Evolutionary conservation across 176 grass and related monocot species (phyloP), one percentile per base, ranked within the genome.

Genomic region (Avena eriantha): DNA sequence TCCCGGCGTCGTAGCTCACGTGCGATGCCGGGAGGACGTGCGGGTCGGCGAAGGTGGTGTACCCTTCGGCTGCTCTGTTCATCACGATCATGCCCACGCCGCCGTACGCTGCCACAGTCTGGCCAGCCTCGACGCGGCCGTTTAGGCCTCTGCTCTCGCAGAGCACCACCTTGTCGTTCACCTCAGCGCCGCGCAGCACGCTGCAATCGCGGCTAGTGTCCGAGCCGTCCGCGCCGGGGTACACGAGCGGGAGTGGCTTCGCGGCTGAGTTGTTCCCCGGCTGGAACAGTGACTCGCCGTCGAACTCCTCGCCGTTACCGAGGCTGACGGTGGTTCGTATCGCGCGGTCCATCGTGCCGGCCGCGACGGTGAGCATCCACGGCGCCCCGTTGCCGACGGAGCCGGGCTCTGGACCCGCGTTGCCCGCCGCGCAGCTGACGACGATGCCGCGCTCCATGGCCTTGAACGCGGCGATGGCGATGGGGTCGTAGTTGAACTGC

Each of bases 281-380:
- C 80, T 98, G 96, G 85, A 93, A 96, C 10, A 93, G 86, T 0
- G 94, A 94, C 82, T 99, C 94, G 10, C 94, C 94, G 60, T 91
- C 61, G 39, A 99, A 93, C 65, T 92, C 90, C 33, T 88, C n/a
- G 34, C 97, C 89, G 64, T 88, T 81, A 6, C 94, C 92, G 23
- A 99, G 94, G 87, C 4, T 91, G 2, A 99, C 90, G 2, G 83
- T 90, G 69, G 90, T 84, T 46, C 90, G 93, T 19, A 93, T 93
- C 7, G 84, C 81, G 24, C 97, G 83, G 76, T 96, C 97, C 79
- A 94, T 94, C 1, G 88, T 91, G 68, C 92, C 88, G 6, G 94
- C 97, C 0, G 82, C 97, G 46, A 99, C 97, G 29, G 97, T 99
- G 72, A 99, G 94, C 80, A 99, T 88, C 94, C 97, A 96, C 0